phyloP scores from a whole-genome alignment of 2,329 filamentous ascomycete genomes.

The Lasiodiplodia citricola region DNA sequence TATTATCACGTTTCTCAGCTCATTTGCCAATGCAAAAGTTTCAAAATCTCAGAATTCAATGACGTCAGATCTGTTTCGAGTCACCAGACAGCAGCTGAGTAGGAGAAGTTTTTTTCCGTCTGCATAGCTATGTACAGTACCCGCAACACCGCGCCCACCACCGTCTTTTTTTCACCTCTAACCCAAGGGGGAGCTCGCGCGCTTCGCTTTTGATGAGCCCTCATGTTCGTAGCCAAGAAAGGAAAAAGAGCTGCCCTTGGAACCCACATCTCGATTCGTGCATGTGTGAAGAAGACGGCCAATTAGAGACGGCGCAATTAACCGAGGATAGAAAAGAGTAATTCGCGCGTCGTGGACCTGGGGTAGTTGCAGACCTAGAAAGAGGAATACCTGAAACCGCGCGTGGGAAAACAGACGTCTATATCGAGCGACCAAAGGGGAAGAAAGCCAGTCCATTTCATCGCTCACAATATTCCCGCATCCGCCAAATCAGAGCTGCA shows the following conservation, averaged over 20 bases:
- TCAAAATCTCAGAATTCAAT: background rate
- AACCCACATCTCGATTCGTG: conserved; percentile 3
- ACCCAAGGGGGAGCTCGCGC: conserved; percentile 4
- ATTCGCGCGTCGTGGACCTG: background rate
- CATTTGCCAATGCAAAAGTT: conserved; percentile 7
- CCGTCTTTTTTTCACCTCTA: conserved; percentile 8
- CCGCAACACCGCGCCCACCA: conserved; percentile 21
- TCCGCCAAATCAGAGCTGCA: conserved; percentile 14
- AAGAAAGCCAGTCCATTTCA: conserved; percentile 11
- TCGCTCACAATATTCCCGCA: conserved; percentile 23
- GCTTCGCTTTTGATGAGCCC: conserved; percentile 6
- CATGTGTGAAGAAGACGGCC: conserved; percentile 5
- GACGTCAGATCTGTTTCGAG: conserved; percentile 3
- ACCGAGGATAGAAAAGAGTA: conserved; percentile 6
- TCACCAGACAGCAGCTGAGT: background rate
- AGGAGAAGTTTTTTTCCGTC: conserved; percentile 16
- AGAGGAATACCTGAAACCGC: conserved; percentile 8
- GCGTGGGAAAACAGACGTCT: conserved; percentile 18
- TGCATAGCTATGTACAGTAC: conserved; percentile 26
- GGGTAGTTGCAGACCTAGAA: conserved; percentile 7
- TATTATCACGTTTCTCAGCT: conserved; percentile 25
- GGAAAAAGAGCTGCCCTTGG: conserved; percentile 9
- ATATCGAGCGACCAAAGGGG: conserved; percentile 11
- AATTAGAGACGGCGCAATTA: conserved; percentile 13
- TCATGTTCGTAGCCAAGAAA: conserved; percentile 16